A percentile compares a stretch with the other conserved stretches of the same genome.
phyloP scores from a whole-genome alignment of 176 grass and related monocot genomes.

The Aegilops sharonensis region DNA sequence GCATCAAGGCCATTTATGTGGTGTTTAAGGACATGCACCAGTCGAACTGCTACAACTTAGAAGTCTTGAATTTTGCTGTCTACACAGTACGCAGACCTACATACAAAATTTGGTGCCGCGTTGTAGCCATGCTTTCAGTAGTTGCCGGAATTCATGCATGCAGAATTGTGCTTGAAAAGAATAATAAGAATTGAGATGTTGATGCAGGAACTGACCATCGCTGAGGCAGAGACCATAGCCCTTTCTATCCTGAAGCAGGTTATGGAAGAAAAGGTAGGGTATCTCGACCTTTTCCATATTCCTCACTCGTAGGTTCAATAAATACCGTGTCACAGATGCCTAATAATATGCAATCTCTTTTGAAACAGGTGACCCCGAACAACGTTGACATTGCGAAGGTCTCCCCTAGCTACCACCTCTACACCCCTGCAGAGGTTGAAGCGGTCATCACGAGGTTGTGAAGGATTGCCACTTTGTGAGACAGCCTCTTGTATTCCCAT shows the following conservation, averaged over 20 bases:
- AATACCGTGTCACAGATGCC: not conserved
- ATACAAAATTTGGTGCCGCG: not conserved
- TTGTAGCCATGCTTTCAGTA: not conserved
- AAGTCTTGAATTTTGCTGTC: not conserved
- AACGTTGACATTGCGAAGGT: slow-evolving; percentile 81
- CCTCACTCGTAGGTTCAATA: not conserved
- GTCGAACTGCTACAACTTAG: not conserved
- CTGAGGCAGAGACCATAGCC: slow-evolving; percentile 89
- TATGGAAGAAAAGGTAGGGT: slow-evolving; percentile 88
- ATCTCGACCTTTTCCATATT: not conserved
- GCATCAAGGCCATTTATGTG: not conserved
- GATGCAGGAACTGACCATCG: slow-evolving; percentile 73
- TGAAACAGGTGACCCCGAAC: slow-evolving; percentile 71
- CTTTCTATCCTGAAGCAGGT: slow-evolving; percentile 96
- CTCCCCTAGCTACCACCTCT: slow-evolving; percentile 70
- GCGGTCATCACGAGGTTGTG: slow-evolving; percentile 65
- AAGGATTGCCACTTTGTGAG: slow-evolving; percentile 5
- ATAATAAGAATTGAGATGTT: not conserved
- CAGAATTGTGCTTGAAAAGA: not conserved
- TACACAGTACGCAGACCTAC: not conserved
- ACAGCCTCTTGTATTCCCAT: not conserved
- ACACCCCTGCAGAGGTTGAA: slow-evolving; percentile 73
- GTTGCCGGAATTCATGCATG: not conserved
- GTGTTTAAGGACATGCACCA: not conserved
- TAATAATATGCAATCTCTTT: not conserved